A percentile compares a stretch with the other conserved stretches of the same genome.
These are phyloP conservation scores for Ichthyophthirius multifiliis DNA, from an alignment of 169 alveolate species.

Conservation along the genomic window DNA sequence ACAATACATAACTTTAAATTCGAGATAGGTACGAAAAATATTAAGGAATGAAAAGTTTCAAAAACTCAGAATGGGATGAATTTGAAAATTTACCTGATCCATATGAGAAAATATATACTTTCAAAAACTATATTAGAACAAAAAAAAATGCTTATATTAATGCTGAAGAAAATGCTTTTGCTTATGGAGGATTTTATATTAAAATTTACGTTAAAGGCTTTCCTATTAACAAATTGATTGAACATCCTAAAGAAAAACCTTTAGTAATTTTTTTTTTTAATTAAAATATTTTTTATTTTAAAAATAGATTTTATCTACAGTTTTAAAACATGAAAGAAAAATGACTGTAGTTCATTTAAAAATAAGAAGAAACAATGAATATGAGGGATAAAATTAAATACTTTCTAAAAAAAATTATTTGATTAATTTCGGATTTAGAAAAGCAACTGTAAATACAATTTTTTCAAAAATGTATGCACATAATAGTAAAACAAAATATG, in stretches of 20 bases:
- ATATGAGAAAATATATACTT: constrained; percentile 87
- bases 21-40: constrained; percentile 88
- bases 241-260: constrained; percentile 12
- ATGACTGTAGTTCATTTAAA: constrained; percentile 90
- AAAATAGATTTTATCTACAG: constrained; percentile 79
- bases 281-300: neutral
- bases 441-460: constrained; percentile 77
- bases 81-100: constrained; percentile 90
- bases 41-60: constrained; percentile 88
- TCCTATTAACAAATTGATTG: constrained; percentile 42
- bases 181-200: constrained; percentile 63
- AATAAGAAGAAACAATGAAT: constrained; percentile 66
- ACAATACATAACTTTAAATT: constrained; percentile 80
- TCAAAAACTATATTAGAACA: constrained; percentile 79
- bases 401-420: constrained; percentile 81
- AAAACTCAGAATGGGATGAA: constrained; percentile 92
- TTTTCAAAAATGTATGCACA: constrained; percentile 64
- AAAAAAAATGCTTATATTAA: constrained; percentile 55
- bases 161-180: constrained; percentile 64
- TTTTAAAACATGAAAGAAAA: constrained; percentile 93
- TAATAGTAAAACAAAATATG: constrained; percentile 69
- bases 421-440: constrained; percentile 92
- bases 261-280: neutral
- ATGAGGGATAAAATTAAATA: constrained; percentile 61
- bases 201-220: constrained; percentile 53